Evolutionary conservation across 2,329 filamentous ascomycete genomes (phyloP).

Genomic region (Ophiostoma sp.): DNA sequence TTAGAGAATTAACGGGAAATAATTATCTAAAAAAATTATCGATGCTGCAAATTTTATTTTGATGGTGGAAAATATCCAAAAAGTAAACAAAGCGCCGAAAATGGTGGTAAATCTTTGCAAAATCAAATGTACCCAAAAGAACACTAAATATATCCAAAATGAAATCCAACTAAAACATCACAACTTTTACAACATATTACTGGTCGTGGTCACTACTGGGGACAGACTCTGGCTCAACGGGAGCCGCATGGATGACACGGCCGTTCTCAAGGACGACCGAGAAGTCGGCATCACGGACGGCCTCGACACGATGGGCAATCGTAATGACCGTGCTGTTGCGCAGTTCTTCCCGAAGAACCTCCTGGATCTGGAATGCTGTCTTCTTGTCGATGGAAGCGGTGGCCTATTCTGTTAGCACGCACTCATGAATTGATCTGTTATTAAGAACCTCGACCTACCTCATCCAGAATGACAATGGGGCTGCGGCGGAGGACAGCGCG

Average conservation of each 20-base stretch:
- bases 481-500: slow-evolving; percentile 61
- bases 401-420: slow-evolving; percentile 39
- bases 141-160: not conserved
- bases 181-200: not conserved
- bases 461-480: slow-evolving; percentile 63
- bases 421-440: not conserved
- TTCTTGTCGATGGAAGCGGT: slow-evolving; percentile 63
- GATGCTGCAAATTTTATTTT: not conserved
- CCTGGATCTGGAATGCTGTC: slow-evolving; percentile 60
- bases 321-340: slow-evolving; percentile 61
- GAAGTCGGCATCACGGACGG: slow-evolving; percentile 59
- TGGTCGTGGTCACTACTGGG: not conserved
- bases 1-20: too few relatives aligned
- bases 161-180: not conserved
- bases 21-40: not conserved
- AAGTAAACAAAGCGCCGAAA: not conserved
- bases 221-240: slow-evolving; percentile 6
- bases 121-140: not conserved
- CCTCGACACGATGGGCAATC: slow-evolving; percentile 65
- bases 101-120: not conserved
- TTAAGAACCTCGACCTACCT: slow-evolving; percentile 34
- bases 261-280: slow-evolving; percentile 56
- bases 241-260: slow-evolving; percentile 42
- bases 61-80: not conserved
- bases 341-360: slow-evolving; percentile 57